Evolutionary conservation across 2,329 filamentous ascomycete genomes (phyloP), one percentile per base, ranked within the genome.

Genomic region (Penicillium sp.): DNA sequence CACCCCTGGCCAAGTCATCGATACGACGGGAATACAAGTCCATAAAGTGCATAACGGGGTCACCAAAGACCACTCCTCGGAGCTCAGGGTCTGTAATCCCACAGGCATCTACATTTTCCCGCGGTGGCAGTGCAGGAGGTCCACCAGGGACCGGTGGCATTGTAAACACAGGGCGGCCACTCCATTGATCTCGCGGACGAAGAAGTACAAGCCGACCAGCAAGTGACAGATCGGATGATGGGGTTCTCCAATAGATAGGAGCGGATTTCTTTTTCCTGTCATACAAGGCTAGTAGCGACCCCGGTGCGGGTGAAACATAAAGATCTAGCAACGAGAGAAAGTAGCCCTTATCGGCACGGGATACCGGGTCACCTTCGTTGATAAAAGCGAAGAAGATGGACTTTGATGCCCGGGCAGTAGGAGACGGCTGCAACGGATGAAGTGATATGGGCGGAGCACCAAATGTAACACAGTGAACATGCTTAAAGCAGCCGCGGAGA

Each of bases 291-390:
- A 64, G 14, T 14, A 58, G 38, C 26, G 61, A 47, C 5, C 56
- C 66, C 1, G 87, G 85, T 1, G 81, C 74, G 0, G 89, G 84
- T 0, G 82, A 80, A 1, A 85, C 82, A 55, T 90, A 88, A 0
- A 95, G 78, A 57, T 89, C 86, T 1, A 94, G 74, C 10, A 95
- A 77, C 34, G 85, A 89, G 60, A 82, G 83, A 16, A 95, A 79
- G 64, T 95, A 93, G 0, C 84, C 81, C 72, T 85, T 89, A 68
- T 95, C 90, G 0, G 90, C 90, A 29, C 91, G 78, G 0, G 84
- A 81, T 0, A 96, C 89, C 0, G 89, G 90, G 62, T 96, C 92
- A 4, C 91, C 91, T 71, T 96, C 90, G 67, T 96, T 96, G 65
- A 92, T 79, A 68, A 96, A 91, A 40, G 83, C 85, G 50, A 90